Evolutionary conservation across 108 stramenopile genomes (phyloP), one percentile per base, ranked within the genome.

Genomic region (Parietichytrium sp.): DNA sequence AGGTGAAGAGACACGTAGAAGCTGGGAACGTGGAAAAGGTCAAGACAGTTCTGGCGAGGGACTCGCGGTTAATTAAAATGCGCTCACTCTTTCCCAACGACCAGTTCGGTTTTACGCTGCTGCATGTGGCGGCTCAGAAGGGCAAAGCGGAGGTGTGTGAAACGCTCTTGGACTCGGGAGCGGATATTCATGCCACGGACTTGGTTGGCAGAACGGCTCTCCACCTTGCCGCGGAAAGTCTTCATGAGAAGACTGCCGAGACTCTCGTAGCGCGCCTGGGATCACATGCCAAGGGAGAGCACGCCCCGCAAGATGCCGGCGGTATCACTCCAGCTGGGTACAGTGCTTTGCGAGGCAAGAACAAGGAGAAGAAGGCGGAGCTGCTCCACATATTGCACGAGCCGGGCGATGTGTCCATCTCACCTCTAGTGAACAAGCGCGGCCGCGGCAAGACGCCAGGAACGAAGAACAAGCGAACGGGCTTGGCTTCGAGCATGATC

Each of bases 41-140:
- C 15, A 33, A 42, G 23, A 23, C 20, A 15, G 6, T 45, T 13
- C 38, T 72, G 38, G 42, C n/a, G 61, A 25, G 23, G 7, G 42
- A 72, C 33, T 42, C 61, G 23, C 38, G 45, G 33, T 42, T 72
- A 7, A 16, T n/a, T 23, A 25, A 72, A n/a, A 72, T 72, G 61
- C 61, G 61, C 7, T 36, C 51, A 16, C 52, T 52, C 16, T 47
- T 31, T 30, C 51, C 36, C 18, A 48, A 84, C 16, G 92, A 94
- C 81, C 61, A 90, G 27, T 85, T 83, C 29, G 95, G 95, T 3
- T 84, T 85, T 25, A 93, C 95, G 51, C 88, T 93, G n/a, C 82
- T 94, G n/a, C 93, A 93, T 80, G 85, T 93, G 83, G 92, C 92
- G 8, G 91, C 92, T 3, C 86, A 89, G 45, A 26, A 52, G 29